phyloP scores from a whole-genome alignment of 257 asterid genomes.

The Rauvolfia tetraphylla region DNA sequence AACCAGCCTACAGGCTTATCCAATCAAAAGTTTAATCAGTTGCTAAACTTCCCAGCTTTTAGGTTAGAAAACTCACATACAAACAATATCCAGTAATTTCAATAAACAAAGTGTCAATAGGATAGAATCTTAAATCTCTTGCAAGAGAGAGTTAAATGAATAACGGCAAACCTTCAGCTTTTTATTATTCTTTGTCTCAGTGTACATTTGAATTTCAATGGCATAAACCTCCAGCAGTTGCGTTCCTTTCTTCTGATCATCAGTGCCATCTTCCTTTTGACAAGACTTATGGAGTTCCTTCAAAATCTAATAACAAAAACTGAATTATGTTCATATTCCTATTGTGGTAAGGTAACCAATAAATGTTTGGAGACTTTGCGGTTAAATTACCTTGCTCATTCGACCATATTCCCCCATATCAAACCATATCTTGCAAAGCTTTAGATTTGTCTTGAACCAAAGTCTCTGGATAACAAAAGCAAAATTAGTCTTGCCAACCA shows the following conservation, averaged over 20 bases:
- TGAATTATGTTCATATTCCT: slow-evolving; percentile 18
- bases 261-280: slow-evolving; percentile 94
- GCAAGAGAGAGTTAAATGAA: not conserved
- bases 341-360: not conserved
- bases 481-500: not conserved
- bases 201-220: slow-evolving; percentile 96
- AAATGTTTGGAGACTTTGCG: not conserved
- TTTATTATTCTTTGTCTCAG: slow-evolving; percentile 95
- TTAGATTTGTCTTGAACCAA: slow-evolving; percentile 98
- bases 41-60: not conserved
- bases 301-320: slow-evolving; percentile 55
- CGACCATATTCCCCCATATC: slow-evolving; percentile 91
- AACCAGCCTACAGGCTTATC: not conserved
- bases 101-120: not conserved
- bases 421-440: slow-evolving; percentile 97
- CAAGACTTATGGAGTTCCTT: slow-evolving; percentile 98
- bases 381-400: slow-evolving; percentile 72
- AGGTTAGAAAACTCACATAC: not conserved
- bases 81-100: not conserved
- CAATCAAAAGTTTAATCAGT: not conserved
- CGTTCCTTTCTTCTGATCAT: slow-evolving; percentile 98
- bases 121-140: not conserved
- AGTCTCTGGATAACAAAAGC: slow-evolving; percentile 55
- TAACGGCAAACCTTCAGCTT: slow-evolving; percentile 67
- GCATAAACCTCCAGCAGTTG: slow-evolving; percentile 96